These are phyloP conservation scores for Starmerella asiatica DNA, from an alignment of 805 yeast genomes.

Conservation along the genomic window DNA sequence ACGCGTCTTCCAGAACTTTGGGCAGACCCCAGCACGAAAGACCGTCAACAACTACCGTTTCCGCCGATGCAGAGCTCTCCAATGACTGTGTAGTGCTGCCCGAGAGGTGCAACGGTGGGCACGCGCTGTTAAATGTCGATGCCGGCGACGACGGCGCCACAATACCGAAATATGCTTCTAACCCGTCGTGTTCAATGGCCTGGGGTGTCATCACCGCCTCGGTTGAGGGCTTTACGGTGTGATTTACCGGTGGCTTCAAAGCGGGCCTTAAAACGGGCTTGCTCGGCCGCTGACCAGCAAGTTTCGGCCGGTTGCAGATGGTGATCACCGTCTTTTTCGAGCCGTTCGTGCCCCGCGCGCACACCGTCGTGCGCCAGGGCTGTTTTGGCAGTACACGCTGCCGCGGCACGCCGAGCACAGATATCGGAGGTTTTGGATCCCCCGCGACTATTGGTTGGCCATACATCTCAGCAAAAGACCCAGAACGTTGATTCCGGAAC, in stretches of 20 bases:
- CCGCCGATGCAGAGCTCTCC: background rate
- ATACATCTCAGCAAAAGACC: background rate
- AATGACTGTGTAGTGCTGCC: background rate
- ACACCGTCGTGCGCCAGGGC: background rate
- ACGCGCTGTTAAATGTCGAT: background rate
- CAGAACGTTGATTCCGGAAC: background rate
- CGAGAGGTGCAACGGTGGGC: background rate
- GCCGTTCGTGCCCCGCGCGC: background rate
- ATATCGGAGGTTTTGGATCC: too few species aligned
- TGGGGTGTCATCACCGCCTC: background rate
- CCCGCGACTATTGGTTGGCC: background rate
- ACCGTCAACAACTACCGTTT: conserved; percentile 16
- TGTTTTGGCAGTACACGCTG: too few species aligned
- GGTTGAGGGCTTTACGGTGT: background rate
- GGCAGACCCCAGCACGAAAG: conserved; percentile 25
- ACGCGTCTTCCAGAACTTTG: conserved; percentile 13
- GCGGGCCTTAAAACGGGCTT: background rate
- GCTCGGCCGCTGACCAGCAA: background rate
- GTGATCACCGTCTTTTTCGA: conserved; percentile 1
- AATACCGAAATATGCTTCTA: conserved; percentile 2
- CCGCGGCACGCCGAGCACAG: too few species aligned
- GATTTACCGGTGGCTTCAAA: background rate
- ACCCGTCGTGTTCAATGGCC: background rate
- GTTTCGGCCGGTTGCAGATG: background rate
- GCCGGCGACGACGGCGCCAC: conserved; percentile 8